Percentiles rank a stretch among this genome's conserved stretches.
phyloP scores from a whole-genome alignment of 371 early-diverging fungal genomes.

The Mortierella sp. region DNA sequence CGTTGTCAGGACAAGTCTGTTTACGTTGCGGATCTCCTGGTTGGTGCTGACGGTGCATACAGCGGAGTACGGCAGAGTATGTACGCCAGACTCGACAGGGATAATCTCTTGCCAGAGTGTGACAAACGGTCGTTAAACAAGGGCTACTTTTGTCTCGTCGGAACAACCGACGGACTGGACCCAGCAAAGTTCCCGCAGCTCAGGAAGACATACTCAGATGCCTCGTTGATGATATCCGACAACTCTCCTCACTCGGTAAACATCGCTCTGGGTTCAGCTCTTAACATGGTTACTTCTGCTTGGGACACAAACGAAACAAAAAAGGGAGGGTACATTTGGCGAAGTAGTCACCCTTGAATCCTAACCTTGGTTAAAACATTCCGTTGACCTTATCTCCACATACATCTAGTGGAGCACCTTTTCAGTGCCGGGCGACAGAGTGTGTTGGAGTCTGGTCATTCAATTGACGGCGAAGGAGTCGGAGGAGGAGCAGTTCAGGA shows the following conservation, averaged over 20 bases:
- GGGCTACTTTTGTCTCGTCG: slow-evolving; percentile 18
- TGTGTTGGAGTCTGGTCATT: slow-evolving; percentile 24
- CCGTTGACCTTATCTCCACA: neutral
- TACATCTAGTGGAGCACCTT: slow-evolving; percentile 16
- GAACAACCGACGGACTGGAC: slow-evolving; percentile 24
- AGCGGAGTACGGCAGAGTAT: slow-evolving; percentile 20
- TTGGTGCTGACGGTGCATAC: slow-evolving; percentile 20
- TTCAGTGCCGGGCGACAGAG: slow-evolving; percentile 12
- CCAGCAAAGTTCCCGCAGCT: slow-evolving; percentile 20
- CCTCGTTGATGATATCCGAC: slow-evolving; percentile 13
- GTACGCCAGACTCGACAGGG: neutral
- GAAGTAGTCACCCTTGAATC: neutral
- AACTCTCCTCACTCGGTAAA: slow-evolving; percentile 18
- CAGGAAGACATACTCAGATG: neutral
- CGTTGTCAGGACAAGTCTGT: slow-evolving; percentile 16
- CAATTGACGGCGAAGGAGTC: slow-evolving; percentile 11
- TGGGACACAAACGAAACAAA: neutral
- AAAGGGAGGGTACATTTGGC: neutral
- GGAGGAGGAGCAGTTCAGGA: slow-evolving; percentile 15
- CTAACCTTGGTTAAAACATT: neutral
- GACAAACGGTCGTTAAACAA: slow-evolving; percentile 5
- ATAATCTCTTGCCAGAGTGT: neutral
- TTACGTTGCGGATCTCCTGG: slow-evolving; percentile 16
- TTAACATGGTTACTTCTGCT: neutral
- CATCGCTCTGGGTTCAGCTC: neutral